These are phyloP conservation scores for Aspergillus sojae DNA, from an alignment of 2,329 filamentous ascomycete species.

Conservation along the genomic window DNA sequence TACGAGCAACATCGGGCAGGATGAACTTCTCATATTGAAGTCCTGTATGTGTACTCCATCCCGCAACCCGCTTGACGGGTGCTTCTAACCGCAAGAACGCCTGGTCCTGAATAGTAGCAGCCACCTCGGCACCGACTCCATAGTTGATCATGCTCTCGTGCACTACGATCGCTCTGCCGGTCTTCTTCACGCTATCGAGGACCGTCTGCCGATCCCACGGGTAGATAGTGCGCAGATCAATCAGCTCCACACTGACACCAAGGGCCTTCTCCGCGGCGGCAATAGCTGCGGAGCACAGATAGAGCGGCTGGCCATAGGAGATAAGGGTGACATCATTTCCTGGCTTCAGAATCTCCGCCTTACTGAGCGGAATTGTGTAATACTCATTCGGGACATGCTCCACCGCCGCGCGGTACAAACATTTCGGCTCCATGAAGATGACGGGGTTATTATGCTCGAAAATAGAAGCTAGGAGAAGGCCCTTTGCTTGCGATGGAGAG, in stretches of 20 bases:
- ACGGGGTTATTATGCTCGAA: conserved; percentile 79
- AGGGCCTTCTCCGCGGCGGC: conserved; percentile 73
- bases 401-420: conserved; percentile 85
- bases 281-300: conserved; percentile 78
- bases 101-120: conserved; percentile 83
- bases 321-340: conserved; percentile 81
- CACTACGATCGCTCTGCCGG: conserved; percentile 81
- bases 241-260: conserved; percentile 77
- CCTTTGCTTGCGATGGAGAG: conserved; percentile 86
- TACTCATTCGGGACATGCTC: conserved; percentile 83
- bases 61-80: conserved; percentile 79
- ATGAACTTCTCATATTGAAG: conserved; percentile 79
- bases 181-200: conserved; percentile 81
- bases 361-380: conserved; percentile 82
- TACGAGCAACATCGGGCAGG: conserved; percentile 83
- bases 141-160: conserved; percentile 92
- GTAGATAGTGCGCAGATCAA: conserved; percentile 85
- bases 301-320: conserved; percentile 87
- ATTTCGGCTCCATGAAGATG: conserved; percentile 92
- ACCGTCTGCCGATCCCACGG: conserved; percentile 87
- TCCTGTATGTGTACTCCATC: conserved; percentile 85
- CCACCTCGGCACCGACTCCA: conserved; percentile 85
- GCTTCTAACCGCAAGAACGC: conserved; percentile 84
- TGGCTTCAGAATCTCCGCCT: conserved; percentile 79
- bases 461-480: conserved; percentile 75